Evolutionary conservation across 176 grass and related monocot species (phyloP), one percentile per base, ranked within the genome.

Genomic region (Oryza nivara): DNA sequence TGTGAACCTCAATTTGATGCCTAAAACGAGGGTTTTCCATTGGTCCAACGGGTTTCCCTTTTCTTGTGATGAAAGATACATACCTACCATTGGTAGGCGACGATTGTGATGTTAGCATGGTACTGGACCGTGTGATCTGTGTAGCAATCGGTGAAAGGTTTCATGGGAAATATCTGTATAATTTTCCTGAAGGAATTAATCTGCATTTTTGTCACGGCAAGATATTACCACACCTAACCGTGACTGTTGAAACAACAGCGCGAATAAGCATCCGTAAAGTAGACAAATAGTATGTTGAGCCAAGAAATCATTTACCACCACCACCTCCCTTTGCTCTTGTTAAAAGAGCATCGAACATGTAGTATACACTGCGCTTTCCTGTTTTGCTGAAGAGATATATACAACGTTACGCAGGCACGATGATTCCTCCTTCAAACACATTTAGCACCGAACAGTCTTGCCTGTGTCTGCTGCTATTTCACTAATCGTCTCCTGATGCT

Each of bases 51-150:
- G 22, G 19, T 11, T 36, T 11, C 22, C 28, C 64, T 85, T 85
- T 78, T 14, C 83, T 71, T 78, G 7, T 70, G 51, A 78, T 78
- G 28, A 20, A 85, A 70, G 74, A 46, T 46, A 71, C 30, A 7
- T 75, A 85, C 73, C 48, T 32, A 84, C 48, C 65, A 9, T 15
- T 40, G 83, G 48, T 28, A 77, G 75, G 65, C 65, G 64, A 28
- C 46, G 64, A 77, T 49, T 25, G 70, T 6, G 70, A 83, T 65
- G 70, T 49, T 23, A 48, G 30, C 19, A 30, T 47, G 74, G 83
- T 77, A 17, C 73, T 26, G 5, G 19, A 10, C 13, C 46, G 60
- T 30, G 34, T 61, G 28, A 25, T 6, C 9, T 34, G 51, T 36
- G 49, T 6, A 38, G 74, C 23, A 58, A 77, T 30, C 45, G 22